Percentiles rank a stretch among this genome's conserved stretches.
phyloP scores from a whole-genome alignment of 1,139 yeast species.

The Lizanozyma gosingica region DNA sequence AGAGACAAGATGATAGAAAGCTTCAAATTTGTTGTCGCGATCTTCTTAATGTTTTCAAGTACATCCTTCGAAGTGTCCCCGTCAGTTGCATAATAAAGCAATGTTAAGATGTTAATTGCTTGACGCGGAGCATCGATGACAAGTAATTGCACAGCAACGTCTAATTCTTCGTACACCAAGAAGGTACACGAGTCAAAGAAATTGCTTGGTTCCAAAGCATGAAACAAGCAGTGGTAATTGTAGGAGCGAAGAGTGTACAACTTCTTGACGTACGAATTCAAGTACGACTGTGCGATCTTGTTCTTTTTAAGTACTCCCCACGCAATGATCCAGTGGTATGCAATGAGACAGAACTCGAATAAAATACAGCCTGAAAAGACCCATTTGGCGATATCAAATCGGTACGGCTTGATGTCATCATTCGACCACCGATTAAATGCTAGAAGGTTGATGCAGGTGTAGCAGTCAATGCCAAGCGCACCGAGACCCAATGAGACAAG shows the following conservation, averaged over 20 bases:
- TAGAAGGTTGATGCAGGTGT: slow-evolving; percentile 68
- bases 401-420: slow-evolving; percentile 43
- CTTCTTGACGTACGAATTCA: slow-evolving; percentile 55
- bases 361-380: slow-evolving; percentile 78
- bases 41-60: slow-evolving; percentile 41
- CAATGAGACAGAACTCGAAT: slow-evolving; percentile 52
- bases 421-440: slow-evolving; percentile 74
- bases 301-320: slow-evolving; percentile 54
- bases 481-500: slow-evolving; percentile 46
- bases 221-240: slow-evolving; percentile 64
- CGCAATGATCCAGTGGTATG: slow-evolving; percentile 40
- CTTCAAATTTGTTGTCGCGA: slow-evolving; percentile 51
- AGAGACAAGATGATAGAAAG: slow-evolving; percentile 67
- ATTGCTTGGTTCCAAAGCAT: slow-evolving; percentile 57
- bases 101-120: slow-evolving; percentile 68
- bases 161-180: slow-evolving; percentile 57
- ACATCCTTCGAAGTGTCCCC: slow-evolving; percentile 37
- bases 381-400: slow-evolving; percentile 60
- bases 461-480: slow-evolving; percentile 64
- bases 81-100: slow-evolving; percentile 46
- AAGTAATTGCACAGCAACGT: slow-evolving; percentile 53
- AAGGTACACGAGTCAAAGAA: slow-evolving; percentile 63
- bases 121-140: slow-evolving; percentile 89
- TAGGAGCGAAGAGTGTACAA: slow-evolving; percentile 50
- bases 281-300: slow-evolving; percentile 64